These are phyloP conservation scores for Trichosporon ovoides DNA, from an alignment of 1,284 basidiomycete species.

Conservation along the genomic window DNA sequence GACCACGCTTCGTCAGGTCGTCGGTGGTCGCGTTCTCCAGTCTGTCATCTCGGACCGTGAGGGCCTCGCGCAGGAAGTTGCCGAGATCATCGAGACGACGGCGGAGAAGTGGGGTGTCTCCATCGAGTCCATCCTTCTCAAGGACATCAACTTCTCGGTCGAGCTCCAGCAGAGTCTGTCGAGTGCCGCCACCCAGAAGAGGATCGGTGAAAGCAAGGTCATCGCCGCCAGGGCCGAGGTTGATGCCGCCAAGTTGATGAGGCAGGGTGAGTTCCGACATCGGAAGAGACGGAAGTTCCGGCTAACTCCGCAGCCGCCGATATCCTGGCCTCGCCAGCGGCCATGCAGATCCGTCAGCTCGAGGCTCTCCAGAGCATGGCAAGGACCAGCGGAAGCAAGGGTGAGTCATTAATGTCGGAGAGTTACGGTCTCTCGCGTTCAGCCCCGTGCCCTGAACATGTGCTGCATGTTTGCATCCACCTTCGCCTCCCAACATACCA, in stretches of 20 bases:
- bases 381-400: constrained; percentile 73
- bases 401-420: constrained; percentile 65
- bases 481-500: too few relatives aligned
- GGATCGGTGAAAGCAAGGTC: constrained; percentile 87
- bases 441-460: too few relatives aligned
- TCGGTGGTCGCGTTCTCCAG: constrained; percentile 70
- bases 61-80: constrained; percentile 91
- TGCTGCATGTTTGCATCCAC: too few relatives aligned
- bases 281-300: too few relatives aligned
- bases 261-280: constrained; percentile 50
- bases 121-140: constrained; percentile 80
- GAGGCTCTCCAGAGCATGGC: constrained; percentile 72
- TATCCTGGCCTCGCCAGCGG: constrained; percentile 83
- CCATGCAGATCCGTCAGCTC: constrained; percentile 94
- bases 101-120: constrained; percentile 81
- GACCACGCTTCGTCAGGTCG: constrained; percentile 90
- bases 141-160: constrained; percentile 75
- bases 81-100: constrained; percentile 69
- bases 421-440: too few relatives aligned
- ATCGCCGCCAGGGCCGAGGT: constrained; percentile 95
- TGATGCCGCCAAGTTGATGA: constrained; percentile 87
- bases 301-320: constrained; percentile 33
- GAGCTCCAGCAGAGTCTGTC: constrained; percentile 90
- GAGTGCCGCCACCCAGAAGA: constrained; percentile 82
- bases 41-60: constrained; percentile 70